Conservation (phyloP, 139 green algal genomes). For the Coelastrella sp. region DNA sequence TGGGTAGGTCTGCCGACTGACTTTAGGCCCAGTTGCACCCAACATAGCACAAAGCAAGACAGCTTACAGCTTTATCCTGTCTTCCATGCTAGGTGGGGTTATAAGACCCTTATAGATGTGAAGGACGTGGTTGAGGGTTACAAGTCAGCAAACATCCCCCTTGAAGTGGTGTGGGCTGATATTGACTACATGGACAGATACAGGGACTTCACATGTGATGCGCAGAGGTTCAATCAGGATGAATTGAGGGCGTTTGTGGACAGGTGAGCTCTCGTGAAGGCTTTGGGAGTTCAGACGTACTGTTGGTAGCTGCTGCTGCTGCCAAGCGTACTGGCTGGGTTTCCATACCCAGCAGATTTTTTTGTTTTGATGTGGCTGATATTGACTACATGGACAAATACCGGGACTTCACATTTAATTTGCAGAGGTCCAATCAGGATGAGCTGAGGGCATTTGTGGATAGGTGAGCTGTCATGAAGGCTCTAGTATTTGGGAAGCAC, state of each 20-base stretch:
- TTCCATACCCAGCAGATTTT: too few relatives aligned
- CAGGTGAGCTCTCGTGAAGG: too few relatives aligned
- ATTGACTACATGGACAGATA: conserved; percentile 81
- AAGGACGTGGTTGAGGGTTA: conserved; percentile 71
- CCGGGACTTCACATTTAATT: conserved; percentile 80
- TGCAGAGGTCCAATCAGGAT: conserved; percentile 49
- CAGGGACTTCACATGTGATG: conserved; percentile 80
- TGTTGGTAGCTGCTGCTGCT: too few relatives aligned
- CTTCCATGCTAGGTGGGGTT: conserved; percentile 63
- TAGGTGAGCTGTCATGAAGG: too few relatives aligned
- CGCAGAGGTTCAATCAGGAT: conserved; percentile 50
- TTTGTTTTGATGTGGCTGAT: too few relatives aligned
- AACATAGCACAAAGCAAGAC: not conserved
- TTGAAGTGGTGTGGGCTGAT: conserved; percentile 75
- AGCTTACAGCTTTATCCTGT: not conserved
- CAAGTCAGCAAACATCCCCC: conserved; percentile 44
- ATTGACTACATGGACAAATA: conserved; percentile 81
- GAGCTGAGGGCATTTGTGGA: conserved; percentile 56
- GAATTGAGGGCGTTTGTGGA: conserved; percentile 55
- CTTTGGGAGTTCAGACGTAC: too few relatives aligned
- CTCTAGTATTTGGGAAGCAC: too few relatives aligned
- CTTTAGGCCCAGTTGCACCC: too few relatives aligned
- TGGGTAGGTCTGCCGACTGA: too few relatives aligned
- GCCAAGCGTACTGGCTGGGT: too few relatives aligned
- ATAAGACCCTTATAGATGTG: conserved; percentile 66